Conservation (phyloP, 192 early-diverging fungal species). For the Podila epigama region DNA sequence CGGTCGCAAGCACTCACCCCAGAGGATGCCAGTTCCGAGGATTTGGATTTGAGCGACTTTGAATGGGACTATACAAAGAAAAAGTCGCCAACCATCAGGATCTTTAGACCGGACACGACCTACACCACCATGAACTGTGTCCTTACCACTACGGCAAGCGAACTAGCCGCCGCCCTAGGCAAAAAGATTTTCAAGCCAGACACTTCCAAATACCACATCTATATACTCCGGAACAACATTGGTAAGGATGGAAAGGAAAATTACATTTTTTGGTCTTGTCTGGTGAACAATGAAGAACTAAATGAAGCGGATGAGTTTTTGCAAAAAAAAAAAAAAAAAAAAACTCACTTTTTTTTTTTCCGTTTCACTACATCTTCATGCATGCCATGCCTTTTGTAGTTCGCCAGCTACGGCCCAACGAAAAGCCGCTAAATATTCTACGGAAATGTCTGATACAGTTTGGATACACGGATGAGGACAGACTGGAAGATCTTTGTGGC, state of each 20-base stretch:
- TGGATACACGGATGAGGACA: constrained; percentile 81
- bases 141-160: constrained; percentile 73
- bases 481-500: constrained; percentile 77
- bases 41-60: constrained; percentile 29
- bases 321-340: too few species aligned
- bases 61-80: constrained; percentile 36
- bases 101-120: constrained; percentile 28
- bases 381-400: constrained; percentile 59
- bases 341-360: constrained; percentile 15
- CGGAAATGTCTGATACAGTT: constrained; percentile 77
- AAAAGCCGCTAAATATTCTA: constrained; percentile 79
- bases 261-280: background rate
- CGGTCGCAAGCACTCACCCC: constrained; percentile 18
- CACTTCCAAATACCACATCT: constrained; percentile 58
- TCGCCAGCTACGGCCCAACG: constrained; percentile 70
- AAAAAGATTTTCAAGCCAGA: constrained; percentile 88
- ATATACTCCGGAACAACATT: constrained; percentile 50
- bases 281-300: too few species aligned
- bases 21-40: constrained; percentile 19
- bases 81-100: constrained; percentile 60
- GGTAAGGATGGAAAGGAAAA: constrained; percentile 26
- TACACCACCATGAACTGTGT: constrained; percentile 62
- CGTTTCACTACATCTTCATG: constrained; percentile 54
- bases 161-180: constrained; percentile 74
- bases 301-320: too few species aligned